Conservation (phyloP, 768 basidiomycete species). For the Boletus reticuloceps region DNA sequence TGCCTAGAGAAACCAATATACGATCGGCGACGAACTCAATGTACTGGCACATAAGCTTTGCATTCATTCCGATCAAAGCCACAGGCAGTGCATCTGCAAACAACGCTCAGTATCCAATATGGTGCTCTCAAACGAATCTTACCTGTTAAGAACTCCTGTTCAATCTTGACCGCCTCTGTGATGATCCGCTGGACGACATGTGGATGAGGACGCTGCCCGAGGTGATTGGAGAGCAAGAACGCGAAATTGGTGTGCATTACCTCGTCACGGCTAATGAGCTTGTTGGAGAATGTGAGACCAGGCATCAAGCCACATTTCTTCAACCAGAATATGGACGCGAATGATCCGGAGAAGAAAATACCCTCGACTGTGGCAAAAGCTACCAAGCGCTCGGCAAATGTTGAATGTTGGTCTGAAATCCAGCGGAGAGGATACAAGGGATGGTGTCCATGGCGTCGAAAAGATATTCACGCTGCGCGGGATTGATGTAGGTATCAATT, state of each 20-base stretch:
- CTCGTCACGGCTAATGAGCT: slow-evolving; percentile 93
- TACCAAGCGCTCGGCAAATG: slow-evolving; percentile 85
- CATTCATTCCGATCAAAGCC: slow-evolving; percentile 91
- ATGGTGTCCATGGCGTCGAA: slow-evolving; percentile 94
- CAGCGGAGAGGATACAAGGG: slow-evolving; percentile 85
- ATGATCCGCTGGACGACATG: slow-evolving; percentile 70
- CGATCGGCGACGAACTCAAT: slow-evolving; percentile 93
- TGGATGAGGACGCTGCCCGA: slow-evolving; percentile 79
- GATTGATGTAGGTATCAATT: slow-evolving; percentile 91
- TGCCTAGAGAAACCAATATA: slow-evolving; percentile 79
- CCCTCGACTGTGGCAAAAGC: slow-evolving; percentile 98
- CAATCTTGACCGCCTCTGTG: slow-evolving; percentile 78
- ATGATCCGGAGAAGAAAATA: slow-evolving; percentile 94
- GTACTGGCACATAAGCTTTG: slow-evolving; percentile 82
- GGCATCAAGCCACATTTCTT: slow-evolving; percentile 76
- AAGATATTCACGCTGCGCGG: slow-evolving; percentile 68
- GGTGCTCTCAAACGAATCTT: slow-evolving; percentile 7
- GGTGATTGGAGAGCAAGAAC: slow-evolving; percentile 82
- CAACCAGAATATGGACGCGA: slow-evolving; percentile 93
- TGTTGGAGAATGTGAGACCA: slow-evolving; percentile 93
- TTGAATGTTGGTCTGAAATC: slow-evolving; percentile 79
- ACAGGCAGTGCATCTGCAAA: slow-evolving; percentile 69
- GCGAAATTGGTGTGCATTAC: slow-evolving; percentile 97
- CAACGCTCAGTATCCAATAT: background rate
- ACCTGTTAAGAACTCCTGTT: slow-evolving; percentile 82